Conservation (phyloP, 2,329 filamentous ascomycete genomes). For the Balansia obtecta region DNA sequence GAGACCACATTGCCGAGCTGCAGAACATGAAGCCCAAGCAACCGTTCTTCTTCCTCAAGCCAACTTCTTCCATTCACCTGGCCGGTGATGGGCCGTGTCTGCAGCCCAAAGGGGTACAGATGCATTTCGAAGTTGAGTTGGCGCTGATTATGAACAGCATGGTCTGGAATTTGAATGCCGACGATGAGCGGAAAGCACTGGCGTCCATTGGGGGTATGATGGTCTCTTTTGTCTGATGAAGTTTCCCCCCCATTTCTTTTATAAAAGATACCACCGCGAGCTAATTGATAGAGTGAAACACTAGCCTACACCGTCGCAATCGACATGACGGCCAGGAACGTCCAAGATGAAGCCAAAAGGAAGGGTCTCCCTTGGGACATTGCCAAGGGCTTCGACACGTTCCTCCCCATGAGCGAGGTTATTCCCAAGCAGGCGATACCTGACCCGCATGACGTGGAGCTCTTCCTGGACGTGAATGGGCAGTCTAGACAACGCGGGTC, state of each 20-base stretch:
- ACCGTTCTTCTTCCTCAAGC: constrained; percentile 99
- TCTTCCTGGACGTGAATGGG: constrained; percentile 77
- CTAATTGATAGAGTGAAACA: too few relatives aligned
- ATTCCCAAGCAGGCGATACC: constrained; percentile 72
- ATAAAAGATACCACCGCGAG: neutral
- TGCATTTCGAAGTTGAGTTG: constrained; percentile 94
- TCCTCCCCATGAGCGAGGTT: constrained; percentile 72
- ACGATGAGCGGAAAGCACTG: constrained; percentile 64
- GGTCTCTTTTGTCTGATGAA: neutral
- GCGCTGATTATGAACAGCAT: constrained; percentile 78
- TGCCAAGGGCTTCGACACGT: constrained; percentile 96
- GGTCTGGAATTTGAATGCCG: constrained; percentile 60
- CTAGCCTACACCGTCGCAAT: constrained; percentile 80
- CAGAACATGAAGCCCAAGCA: constrained; percentile 81
- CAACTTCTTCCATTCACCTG: constrained; percentile 70
- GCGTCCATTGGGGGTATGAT: constrained; percentile 66
- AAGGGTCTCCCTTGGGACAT: constrained; percentile 92
- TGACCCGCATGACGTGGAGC: constrained; percentile 77
- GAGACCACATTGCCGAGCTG: constrained; percentile 87
- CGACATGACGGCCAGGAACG: constrained; percentile 94
- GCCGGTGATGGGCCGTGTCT: constrained; percentile 70
- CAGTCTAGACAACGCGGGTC: constrained; percentile 70
- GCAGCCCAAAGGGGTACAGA: constrained; percentile 66
- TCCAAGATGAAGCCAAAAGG: constrained; percentile 93
- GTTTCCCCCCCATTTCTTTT: neutral